Evolutionary conservation across 78 protist genomes (phyloP).

Genomic region (Dictyostelium discoideum): DNA sequence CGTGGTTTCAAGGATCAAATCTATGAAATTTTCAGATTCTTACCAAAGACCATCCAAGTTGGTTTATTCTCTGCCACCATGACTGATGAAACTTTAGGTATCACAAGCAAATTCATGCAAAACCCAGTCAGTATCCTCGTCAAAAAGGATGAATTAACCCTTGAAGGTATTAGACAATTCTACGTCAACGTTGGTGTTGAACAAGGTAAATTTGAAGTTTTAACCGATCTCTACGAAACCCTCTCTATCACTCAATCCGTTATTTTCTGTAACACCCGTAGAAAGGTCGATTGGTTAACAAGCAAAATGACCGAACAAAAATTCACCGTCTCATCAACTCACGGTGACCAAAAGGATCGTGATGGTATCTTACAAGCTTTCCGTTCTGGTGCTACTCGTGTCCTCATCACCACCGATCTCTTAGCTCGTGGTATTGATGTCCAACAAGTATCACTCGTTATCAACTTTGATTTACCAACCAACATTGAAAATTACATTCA

Average conservation of each 20-base stretch:
- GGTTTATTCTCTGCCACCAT: conserved; percentile 99
- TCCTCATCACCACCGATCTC: conserved; percentile 99
- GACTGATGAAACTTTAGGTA: conserved; percentile 98
- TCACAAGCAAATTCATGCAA: conserved; percentile 98
- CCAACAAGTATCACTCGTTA: conserved; percentile 98
- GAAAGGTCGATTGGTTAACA: conserved; percentile 97
- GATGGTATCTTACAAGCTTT: conserved; percentile 97
- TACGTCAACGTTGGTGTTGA: conserved; percentile 96
- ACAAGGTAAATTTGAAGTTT: conserved; percentile 98
- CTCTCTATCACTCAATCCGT: conserved; percentile 97
- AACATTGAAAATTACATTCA: conserved; percentile 99
- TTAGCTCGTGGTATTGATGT: conserved; percentile 99
- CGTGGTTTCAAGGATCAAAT: conserved; percentile 99
- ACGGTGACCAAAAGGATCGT: conserved; percentile 99
- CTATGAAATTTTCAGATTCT: conserved; percentile 97
- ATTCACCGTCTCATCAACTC: conserved; percentile 97
- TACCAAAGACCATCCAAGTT: conserved; percentile 96
- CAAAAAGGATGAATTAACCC: conserved; percentile 99
- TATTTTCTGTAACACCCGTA: conserved; percentile 97
- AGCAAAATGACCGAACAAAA: conserved; percentile 87
- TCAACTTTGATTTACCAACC: conserved; percentile 99
- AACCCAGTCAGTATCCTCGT: conserved; percentile 98
- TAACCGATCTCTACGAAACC: conserved; percentile 99
- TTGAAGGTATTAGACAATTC: conserved; percentile 99
- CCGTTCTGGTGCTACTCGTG: conserved; percentile 97